phyloP scores from a whole-genome alignment of 1,139 yeast species.

The Candida freyschussii region DNA sequence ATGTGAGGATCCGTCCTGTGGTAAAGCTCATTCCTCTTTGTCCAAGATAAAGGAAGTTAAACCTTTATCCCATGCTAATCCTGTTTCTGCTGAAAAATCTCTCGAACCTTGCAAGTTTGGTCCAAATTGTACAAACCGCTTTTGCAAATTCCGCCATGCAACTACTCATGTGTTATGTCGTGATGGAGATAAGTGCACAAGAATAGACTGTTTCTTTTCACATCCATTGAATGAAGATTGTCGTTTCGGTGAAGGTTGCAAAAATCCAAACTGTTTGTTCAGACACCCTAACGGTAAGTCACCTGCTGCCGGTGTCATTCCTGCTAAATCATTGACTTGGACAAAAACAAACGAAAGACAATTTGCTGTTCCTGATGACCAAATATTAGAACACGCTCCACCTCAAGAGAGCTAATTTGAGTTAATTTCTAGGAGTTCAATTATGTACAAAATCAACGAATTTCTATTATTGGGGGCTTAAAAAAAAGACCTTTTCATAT shows the following conservation, averaged over 20 bases:
- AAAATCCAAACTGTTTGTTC: slow-evolving; percentile 62
- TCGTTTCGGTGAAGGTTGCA: slow-evolving; percentile 72
- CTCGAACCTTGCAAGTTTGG: slow-evolving; percentile 84
- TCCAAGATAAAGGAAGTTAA: slow-evolving; percentile 33
- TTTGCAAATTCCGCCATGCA: slow-evolving; percentile 85
- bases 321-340: slow-evolving; percentile 23
- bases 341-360: slow-evolving; percentile 48
- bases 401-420: slow-evolving; percentile 39
- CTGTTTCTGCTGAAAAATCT: slow-evolving; percentile 37
- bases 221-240: slow-evolving; percentile 80
- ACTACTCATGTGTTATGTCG: slow-evolving; percentile 69
- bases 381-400: slow-evolving; percentile 70
- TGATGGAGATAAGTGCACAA: slow-evolving; percentile 69
- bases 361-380: slow-evolving; percentile 76
- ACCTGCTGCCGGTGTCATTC: slow-evolving; percentile 8
- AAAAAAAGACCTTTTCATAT: too few relatives aligned
- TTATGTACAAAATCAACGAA: too few relatives aligned
- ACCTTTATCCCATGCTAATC: slow-evolving; percentile 21
- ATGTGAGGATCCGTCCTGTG: slow-evolving; percentile 59
- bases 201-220: slow-evolving; percentile 75
- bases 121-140: slow-evolving; percentile 63
- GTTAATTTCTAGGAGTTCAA: too few relatives aligned
- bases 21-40: slow-evolving; percentile 76
- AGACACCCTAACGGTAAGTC: slow-evolving; percentile 75
- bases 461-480: too few relatives aligned